Percentiles rank a stretch among this genome's conserved stretches.
Conservation (phyloP, 306 rosid species). For the Geum urbanum region DNA sequence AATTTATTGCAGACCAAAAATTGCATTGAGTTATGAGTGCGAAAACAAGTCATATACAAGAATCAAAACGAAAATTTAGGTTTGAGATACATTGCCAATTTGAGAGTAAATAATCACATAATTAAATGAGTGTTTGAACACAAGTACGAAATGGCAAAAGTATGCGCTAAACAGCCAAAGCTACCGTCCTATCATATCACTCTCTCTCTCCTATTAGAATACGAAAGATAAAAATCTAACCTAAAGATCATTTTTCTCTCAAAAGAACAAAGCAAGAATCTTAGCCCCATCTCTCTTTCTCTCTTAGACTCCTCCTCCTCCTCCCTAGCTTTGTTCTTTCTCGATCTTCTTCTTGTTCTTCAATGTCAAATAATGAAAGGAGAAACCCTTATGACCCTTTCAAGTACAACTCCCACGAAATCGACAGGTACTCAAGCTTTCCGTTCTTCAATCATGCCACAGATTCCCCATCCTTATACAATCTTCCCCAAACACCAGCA, state of each 20-base stretch:
- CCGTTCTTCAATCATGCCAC: constrained; percentile 35
- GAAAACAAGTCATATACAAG: background rate
- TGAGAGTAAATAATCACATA: constrained; percentile 2
- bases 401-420: constrained; percentile 45
- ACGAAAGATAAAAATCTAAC: constrained; percentile 13
- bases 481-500: constrained; percentile 8
- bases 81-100: background rate
- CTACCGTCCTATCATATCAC: constrained; percentile 14
- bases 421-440: constrained; percentile 32
- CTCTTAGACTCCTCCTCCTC: constrained; percentile 6
- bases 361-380: constrained; percentile 49
- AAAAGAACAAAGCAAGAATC: constrained; percentile 14
- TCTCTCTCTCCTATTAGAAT: background rate
- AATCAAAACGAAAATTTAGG: background rate
- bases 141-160: constrained; percentile 10
- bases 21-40: background rate
- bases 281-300: constrained; percentile 10
- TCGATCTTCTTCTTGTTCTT: constrained; percentile 5
- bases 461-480: constrained; percentile 11
- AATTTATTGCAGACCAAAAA: background rate
- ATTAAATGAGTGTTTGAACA: constrained; percentile 7
- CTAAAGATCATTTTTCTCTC: constrained; percentile 33
- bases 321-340: background rate
- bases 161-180: constrained; percentile 26
- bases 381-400: constrained; percentile 47